Evolutionary conservation across 1,284 basidiomycete genomes (phyloP), one percentile per base, ranked within the genome.

Genomic region (Coriolopsis trogii): DNA sequence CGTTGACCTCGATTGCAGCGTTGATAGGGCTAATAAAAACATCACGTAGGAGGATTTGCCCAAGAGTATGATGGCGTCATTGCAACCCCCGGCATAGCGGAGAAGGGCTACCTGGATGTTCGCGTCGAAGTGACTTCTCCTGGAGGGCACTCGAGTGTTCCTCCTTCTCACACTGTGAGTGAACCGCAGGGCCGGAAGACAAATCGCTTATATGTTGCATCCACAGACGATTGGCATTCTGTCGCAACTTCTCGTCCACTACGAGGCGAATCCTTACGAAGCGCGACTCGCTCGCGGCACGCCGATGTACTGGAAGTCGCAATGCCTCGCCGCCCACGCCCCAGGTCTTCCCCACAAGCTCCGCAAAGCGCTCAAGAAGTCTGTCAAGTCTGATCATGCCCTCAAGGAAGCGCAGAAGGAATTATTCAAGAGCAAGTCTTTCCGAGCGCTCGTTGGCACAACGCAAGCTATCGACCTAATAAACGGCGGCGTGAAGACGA

Each of bases 111-210:
- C 59, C 56, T 84, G 34, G 79, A 87, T 56, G 73, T 83, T 23
- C 73, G 74, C 21, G 66, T 87, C 33, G 70, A 75, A 15, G 77
- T 87, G 15, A 63, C 74, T 18, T 79, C 84, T 2, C 74, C 77
- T 1, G 88, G 87, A 8, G 87, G 89, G 0, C 87, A 89, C 65
- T 85, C 84, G 4, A 85, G 81, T 44, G 70, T 76, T 8, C 85
- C 86, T 15, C 84, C 83, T 25, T 55, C 68, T 29, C 81, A 82
- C 59, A 82, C 80, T 3, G 81, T 82, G 56, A 47, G 70, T 49
- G n/a, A 37, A 10, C 5, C 37, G 20, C 3, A 7, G 13, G 36
- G 30, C 25, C 44, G n/a, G 31, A 16, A 21, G 7, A n/a, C 3
- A 20, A n/a, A 10, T 28, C 21, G 12, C 18, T 26, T 46, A 5